Conservation (phyloP, 2,329 filamentous ascomycete genomes). For the Aureobasidium sp. region DNA sequence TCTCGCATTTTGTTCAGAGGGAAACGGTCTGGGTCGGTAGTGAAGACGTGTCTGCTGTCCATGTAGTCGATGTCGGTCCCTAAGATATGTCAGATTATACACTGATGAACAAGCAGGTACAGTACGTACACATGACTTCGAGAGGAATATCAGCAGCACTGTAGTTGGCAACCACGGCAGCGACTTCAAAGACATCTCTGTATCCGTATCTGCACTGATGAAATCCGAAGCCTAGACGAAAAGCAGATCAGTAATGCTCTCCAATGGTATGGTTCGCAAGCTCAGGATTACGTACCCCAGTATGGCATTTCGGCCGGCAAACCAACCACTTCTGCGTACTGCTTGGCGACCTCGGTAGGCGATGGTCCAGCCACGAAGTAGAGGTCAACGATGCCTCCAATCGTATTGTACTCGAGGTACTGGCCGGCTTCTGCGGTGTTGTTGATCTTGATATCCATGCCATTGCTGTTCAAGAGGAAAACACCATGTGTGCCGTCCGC, state of each 20-base stretch:
- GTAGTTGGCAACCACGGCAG: constrained; percentile 61
- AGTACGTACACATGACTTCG: constrained; percentile 48
- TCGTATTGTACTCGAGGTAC: constrained; percentile 70
- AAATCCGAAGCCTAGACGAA: constrained; percentile 39
- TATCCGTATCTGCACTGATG: constrained; percentile 44
- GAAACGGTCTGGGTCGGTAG: constrained; percentile 56
- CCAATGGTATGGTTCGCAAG: background rate
- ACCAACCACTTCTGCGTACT: constrained; percentile 44
- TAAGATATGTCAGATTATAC: background rate
- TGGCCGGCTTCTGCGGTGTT: constrained; percentile 51
- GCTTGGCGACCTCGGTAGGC: constrained; percentile 39
- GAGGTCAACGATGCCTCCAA: constrained; percentile 66
- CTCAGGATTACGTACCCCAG: constrained; percentile 21
- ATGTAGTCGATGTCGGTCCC: constrained; percentile 36
- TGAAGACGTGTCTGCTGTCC: constrained; percentile 49
- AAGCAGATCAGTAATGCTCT: background rate
- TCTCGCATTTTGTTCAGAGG: constrained; percentile 55
- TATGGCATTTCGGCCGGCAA: constrained; percentile 44
- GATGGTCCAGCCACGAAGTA: constrained; percentile 44
- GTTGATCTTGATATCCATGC: constrained; percentile 69
- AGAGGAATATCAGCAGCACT: constrained; percentile 56
- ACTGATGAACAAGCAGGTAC: background rate
- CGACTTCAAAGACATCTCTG: constrained; percentile 54
- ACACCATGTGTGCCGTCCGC: constrained; percentile 52
- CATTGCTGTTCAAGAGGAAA: constrained; percentile 64